phyloP scores from a whole-genome alignment of 345 rosid genomes.

The Aegle marmelos region DNA sequence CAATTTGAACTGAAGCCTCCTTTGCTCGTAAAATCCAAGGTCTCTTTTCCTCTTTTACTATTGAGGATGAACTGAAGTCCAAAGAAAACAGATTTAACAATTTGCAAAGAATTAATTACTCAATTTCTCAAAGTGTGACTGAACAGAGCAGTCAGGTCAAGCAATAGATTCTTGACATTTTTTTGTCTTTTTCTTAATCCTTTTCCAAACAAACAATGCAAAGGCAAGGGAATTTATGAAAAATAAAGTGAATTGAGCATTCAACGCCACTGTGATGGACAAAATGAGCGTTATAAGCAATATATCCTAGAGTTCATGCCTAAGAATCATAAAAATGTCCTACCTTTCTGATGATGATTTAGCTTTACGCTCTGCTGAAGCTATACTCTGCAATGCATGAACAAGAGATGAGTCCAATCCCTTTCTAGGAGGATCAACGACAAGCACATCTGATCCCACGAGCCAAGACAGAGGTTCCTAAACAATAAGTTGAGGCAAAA shows the following conservation, averaged over 20 bases:
- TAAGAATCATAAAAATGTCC: conserved; percentile 9
- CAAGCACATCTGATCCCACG: conserved; percentile 77
- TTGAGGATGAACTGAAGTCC: conserved; percentile 39
- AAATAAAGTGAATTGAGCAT: too few relatives aligned
- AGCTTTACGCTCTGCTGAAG: conserved; percentile 44
- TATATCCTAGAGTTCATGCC: background rate
- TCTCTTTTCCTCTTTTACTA: conserved; percentile 79
- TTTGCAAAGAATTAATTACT: conserved; percentile 1
- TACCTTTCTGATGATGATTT: conserved; percentile 53
- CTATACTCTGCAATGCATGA: conserved; percentile 52
- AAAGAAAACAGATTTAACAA: conserved; percentile 5
- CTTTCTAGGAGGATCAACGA: conserved; percentile 96
- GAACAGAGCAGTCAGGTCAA: background rate
- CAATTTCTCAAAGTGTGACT: background rate
- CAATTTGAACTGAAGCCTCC: conserved; percentile 68
- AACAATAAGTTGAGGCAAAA: conserved; percentile 6
- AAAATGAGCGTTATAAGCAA: background rate
- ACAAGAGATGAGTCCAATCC: conserved; percentile 78
- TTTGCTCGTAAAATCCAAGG: conserved; percentile 91
- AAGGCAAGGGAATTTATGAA: too few relatives aligned
- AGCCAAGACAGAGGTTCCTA: conserved; percentile 95
- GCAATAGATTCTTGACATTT: background rate
- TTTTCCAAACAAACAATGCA: too few relatives aligned
- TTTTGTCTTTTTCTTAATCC: fast-evolving
- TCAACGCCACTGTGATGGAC: too few relatives aligned